phyloP scores from a whole-genome alignment of 352 stramenopile genomes.

The Globisporangium yorkense region DNA sequence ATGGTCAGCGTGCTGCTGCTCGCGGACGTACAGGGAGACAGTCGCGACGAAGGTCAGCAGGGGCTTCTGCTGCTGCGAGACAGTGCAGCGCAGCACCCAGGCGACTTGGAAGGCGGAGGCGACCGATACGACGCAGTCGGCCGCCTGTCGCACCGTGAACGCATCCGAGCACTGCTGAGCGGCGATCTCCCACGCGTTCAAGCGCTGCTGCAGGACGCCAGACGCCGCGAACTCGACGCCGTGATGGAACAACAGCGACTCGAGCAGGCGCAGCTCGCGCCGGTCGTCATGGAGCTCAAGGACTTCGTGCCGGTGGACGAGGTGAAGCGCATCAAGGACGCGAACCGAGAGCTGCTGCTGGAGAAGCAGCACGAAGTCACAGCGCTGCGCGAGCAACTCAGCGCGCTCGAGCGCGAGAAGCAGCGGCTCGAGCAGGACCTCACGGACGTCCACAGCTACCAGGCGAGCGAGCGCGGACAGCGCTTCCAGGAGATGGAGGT shows the following conservation, averaged over 20 bases:
- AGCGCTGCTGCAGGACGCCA: conserved; percentile 19
- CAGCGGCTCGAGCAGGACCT: conserved; percentile 55
- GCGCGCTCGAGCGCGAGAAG: conserved; percentile 40
- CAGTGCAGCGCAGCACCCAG: not conserved
- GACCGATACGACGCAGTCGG: not conserved
- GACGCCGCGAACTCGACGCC: conserved; percentile 14
- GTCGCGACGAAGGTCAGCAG: not conserved
- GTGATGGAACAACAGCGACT: conserved; percentile 10
- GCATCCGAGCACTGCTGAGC: conserved; percentile 43
- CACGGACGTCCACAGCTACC: conserved; percentile 69
- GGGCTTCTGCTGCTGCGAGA: not conserved
- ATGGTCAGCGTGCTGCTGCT: conserved; percentile 49
- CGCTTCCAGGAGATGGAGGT: conserved; percentile 59
- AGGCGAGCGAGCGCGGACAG: conserved; percentile 50
- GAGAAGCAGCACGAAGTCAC: conserved; percentile 24
- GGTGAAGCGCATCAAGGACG: conserved; percentile 37
- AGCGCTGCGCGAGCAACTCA: conserved; percentile 26
- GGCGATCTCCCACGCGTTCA: conserved; percentile 40
- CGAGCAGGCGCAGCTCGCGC: not conserved
- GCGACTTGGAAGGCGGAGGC: not conserved
- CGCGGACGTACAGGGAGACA: conserved; percentile 22
- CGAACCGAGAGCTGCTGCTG: conserved; percentile 30
- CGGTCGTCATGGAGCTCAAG: conserved; percentile 56
- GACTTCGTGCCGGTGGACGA: conserved; percentile 64
- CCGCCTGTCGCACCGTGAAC: conserved; percentile 47